Evolutionary conservation across 1,284 basidiomycete species (phyloP).

Genomic region (Wallemia hederae): DNA sequence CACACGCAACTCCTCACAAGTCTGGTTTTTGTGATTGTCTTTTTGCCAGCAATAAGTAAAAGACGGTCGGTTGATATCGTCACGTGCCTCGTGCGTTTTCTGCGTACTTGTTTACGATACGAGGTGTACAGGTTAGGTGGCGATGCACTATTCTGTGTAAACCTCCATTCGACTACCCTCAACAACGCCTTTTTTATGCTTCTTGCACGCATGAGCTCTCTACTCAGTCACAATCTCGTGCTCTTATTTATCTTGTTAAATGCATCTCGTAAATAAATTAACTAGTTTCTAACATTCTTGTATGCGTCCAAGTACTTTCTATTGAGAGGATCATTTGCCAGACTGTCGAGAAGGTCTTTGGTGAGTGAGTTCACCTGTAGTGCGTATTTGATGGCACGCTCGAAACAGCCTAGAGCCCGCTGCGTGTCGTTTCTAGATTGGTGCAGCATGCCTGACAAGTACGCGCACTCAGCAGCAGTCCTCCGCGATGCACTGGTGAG

Average conservation of each 20-base stretch:
- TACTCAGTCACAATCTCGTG: too few species aligned
- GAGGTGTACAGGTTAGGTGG: not conserved
- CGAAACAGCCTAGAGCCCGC: not conserved
- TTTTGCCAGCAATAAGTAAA: not conserved
- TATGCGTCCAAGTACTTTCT: not conserved
- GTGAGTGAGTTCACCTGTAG: not conserved
- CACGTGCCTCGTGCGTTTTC: not conserved
- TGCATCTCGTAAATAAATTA: not conserved
- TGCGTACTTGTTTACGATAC: too few species aligned
- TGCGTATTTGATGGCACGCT: not conserved
- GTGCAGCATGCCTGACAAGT: not conserved
- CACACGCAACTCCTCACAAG: not conserved
- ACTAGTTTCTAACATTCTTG: not conserved
- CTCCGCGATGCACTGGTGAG: not conserved
- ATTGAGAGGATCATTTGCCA: not conserved
- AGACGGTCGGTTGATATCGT: not conserved
- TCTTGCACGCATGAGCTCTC: too few species aligned
- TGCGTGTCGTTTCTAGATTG: not conserved
- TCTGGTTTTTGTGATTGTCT: not conserved
- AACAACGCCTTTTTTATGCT: too few species aligned
- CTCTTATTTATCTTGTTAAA: not conserved
- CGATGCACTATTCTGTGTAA: too few species aligned
- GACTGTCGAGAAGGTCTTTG: not conserved
- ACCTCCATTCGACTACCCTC: too few species aligned
- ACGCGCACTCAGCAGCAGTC: not conserved